Evolutionary conservation across 2,329 filamentous ascomycete species (phyloP).

Genomic region (Magnaporthiopsis poae): DNA sequence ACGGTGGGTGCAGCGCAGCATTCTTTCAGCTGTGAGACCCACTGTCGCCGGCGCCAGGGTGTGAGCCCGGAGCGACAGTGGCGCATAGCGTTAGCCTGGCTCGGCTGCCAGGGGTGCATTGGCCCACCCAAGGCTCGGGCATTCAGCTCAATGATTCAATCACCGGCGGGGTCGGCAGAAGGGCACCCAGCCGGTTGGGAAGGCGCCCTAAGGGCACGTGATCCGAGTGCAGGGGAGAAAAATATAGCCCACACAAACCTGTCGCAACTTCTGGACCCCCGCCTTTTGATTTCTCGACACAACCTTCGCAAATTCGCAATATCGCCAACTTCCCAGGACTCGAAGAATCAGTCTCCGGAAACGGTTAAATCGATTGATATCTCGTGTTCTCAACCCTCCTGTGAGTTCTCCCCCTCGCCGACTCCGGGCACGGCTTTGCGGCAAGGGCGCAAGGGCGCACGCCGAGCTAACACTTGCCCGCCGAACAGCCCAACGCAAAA

Average conservation of each 20-base stretch:
- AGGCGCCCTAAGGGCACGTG: neutral
- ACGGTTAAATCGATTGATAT: slow-evolving; percentile 99
- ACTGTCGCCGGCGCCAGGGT: too few species aligned
- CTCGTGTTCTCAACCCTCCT: slow-evolving; percentile 58
- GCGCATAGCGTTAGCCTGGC: too few species aligned
- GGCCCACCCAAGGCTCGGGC: too few species aligned
- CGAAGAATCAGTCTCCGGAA: slow-evolving; percentile 96
- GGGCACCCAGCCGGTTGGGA: neutral
- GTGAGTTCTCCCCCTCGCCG: neutral
- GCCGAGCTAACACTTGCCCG: slow-evolving; percentile 2
- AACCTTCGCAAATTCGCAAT: slow-evolving; percentile 9
- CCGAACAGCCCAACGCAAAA: neutral
- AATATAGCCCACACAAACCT: neutral
- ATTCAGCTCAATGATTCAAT: too few species aligned
- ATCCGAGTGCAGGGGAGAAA: neutral
- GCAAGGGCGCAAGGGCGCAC: neutral
- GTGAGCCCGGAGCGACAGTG: too few species aligned
- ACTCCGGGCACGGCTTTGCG: neutral
- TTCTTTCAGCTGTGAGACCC: too few species aligned
- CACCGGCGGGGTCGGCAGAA: too few species aligned
- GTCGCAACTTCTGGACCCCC: neutral
- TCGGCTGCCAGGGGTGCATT: too few species aligned
- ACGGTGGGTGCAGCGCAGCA: too few species aligned
- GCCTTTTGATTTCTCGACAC: neutral
- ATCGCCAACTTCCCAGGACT: slow-evolving; percentile 47